A percentile compares a stretch with the other conserved stretches of the same genome.
Conservation (phyloP, 2,329 filamentous ascomycete genomes). For the Ophiostoma sp. region DNA sequence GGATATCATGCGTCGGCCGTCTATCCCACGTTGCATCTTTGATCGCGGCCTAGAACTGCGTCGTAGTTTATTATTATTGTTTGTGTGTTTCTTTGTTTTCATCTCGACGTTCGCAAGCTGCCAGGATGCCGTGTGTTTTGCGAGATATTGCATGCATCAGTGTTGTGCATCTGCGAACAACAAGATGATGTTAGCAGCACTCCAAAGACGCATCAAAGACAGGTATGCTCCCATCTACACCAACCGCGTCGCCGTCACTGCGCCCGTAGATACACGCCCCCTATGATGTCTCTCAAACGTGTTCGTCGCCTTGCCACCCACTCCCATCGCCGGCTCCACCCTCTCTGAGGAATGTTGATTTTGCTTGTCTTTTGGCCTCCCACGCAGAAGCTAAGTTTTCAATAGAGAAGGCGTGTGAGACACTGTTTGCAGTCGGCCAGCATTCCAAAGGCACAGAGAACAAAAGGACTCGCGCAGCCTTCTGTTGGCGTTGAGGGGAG, state of each 20-base stretch:
- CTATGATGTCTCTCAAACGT: not conserved
- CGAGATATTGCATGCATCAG: not conserved
- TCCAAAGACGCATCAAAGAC: not conserved
- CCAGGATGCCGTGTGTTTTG: not conserved
- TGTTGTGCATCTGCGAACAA: not conserved
- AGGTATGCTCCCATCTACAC: not conserved
- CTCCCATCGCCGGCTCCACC: not conserved
- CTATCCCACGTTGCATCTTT: not conserved
- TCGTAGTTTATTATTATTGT: too few species aligned
- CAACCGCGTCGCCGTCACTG: too few species aligned
- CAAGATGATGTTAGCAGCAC: not conserved
- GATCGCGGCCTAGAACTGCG: not conserved
- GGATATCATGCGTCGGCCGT: not conserved
- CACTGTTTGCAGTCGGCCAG: not conserved
- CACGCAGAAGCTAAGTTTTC: not conserved
- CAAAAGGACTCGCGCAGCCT: not conserved
- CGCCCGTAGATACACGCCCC: not conserved
- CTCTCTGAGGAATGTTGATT: constrained; percentile 11
- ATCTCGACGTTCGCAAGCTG: not conserved
- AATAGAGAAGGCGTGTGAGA: not conserved
- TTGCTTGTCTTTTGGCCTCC: not conserved
- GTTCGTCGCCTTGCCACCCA: not conserved
- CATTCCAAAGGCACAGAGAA: not conserved
- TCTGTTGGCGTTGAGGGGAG: not conserved
- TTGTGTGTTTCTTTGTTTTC: not conserved